Conservation (phyloP, 345 rosid species). For the Salix arbutifolia region DNA sequence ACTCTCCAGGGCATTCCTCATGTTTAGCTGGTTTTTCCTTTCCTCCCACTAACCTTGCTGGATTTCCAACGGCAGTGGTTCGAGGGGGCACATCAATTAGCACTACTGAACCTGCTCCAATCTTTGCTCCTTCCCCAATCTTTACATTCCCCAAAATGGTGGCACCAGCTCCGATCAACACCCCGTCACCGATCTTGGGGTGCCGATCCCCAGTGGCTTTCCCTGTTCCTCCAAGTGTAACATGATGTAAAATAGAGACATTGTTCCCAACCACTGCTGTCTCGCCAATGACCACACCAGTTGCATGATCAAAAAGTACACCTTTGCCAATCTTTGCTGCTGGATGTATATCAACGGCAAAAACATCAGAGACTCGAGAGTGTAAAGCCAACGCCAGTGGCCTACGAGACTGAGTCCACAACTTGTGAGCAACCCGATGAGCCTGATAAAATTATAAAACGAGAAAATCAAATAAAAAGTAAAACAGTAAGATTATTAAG, state of each 20-base stretch:
- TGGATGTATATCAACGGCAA: conserved; percentile 92
- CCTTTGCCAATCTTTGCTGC: conserved; percentile 93
- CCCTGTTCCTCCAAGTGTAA: conserved; percentile 90
- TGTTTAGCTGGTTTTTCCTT: conserved; percentile 59
- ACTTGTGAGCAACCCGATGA: conserved; percentile 81
- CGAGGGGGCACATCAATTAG: conserved; percentile 70
- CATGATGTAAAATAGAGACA: conserved; percentile 87
- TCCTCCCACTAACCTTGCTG: conserved; percentile 89
- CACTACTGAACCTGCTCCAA: conserved; percentile 92
- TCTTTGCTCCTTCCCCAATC: conserved; percentile 87
- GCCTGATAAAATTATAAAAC: conserved; percentile 41
- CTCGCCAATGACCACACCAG: conserved; percentile 87
- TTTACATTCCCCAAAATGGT: conserved; percentile 78
- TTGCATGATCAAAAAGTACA: conserved; percentile 81
- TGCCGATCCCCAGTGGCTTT: conserved; percentile 76
- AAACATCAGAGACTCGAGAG: conserved; percentile 88
- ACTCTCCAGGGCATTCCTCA: conserved; percentile 85
- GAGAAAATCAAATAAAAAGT: not conserved
- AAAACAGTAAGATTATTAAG: too few species aligned
- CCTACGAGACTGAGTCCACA: conserved; percentile 70
- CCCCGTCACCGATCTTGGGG: conserved; percentile 94
- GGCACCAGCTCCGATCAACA: conserved; percentile 90
- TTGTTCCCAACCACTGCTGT: conserved; percentile 90
- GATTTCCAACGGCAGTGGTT: conserved; percentile 89
- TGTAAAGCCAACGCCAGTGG: conserved; percentile 89